Base-by-base conservation (phyloP, 306 rosid species). In the Alnus rubra region DNA sequence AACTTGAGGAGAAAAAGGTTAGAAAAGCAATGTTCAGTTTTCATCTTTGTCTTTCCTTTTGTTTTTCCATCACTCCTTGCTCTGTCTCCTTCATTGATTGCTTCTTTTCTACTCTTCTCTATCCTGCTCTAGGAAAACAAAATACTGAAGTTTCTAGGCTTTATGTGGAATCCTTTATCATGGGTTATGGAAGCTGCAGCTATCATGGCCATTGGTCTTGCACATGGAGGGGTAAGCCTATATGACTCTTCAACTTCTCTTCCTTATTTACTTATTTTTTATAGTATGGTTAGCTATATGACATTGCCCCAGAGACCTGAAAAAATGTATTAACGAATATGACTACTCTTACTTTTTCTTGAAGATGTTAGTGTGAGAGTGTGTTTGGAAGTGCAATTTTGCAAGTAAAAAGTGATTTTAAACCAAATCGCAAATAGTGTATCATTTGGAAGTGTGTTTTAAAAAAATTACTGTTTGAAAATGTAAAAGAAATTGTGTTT, bases 111-210 rank as follows among this genome's bases (percentile, higher is more conserved):
- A 55, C 53, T 60, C 30, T 59, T 3, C 28, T 62, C 28, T 62
- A 35, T 80, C 19, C 39, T 74, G 51, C 42, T 37, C 1, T 84
- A 92, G 94, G 94, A 92, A 81, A 92, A 86, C 74, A 92, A 92
- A 75, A 2, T 88, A 8, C 73, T 91, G 13, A 91, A 89, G 82
- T 91, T 91, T 79, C 85, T 91, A 88, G 89, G 97, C 3, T 91
- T 91, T 79, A 91, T 88, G 97, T 89, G 97, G 97, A 91, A 92
- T 87, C 97, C 97, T 78, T 71, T 91, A 11, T 91, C 97, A 71
- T 91, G 97, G 97, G 93, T 91, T n/a, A 91, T 91, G 96, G 97
- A 89, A 86, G 97, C 93, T 75, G 97, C 92, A 78, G 92, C 94
- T 74, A 3, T 92, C 78, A 88, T 89, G 89, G 94, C 97, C 79